phyloP scores from a whole-genome alignment of 495 filamentous ascomycete species.

The Talaromyces ruber region DNA sequence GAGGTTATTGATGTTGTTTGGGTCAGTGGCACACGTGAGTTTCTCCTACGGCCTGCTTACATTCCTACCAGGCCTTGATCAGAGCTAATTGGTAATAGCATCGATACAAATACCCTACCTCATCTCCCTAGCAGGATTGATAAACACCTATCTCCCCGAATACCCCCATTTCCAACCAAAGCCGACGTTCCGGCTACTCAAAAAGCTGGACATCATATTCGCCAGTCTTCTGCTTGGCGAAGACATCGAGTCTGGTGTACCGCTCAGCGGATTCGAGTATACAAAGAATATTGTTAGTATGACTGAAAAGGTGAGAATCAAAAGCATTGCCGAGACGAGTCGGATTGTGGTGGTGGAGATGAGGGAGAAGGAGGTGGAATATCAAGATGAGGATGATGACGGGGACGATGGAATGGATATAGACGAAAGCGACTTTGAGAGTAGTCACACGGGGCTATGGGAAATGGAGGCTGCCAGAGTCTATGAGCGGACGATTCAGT shows the following conservation, averaged over 20 bases:
- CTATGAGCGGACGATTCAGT: constrained; percentile 69
- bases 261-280: constrained; percentile 56
- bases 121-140: constrained; percentile 62
- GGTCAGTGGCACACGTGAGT: constrained; percentile 73
- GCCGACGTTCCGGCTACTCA: constrained; percentile 56
- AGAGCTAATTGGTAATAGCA: constrained; percentile 37
- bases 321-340: constrained; percentile 63
- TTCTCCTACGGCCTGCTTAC: constrained; percentile 2
- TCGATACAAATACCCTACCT: constrained; percentile 77
- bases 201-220: constrained; percentile 74
- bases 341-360: constrained; percentile 55
- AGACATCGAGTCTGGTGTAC: constrained; percentile 54
- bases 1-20: constrained; percentile 68
- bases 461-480: constrained; percentile 32
- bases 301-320: constrained; percentile 74
- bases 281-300: constrained; percentile 42
- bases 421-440: constrained; percentile 18
- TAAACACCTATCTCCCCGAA: constrained; percentile 53
- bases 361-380: constrained; percentile 23
- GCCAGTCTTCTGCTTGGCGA: constrained; percentile 58
- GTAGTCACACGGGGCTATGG: not conserved
- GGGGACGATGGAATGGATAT: constrained; percentile 29
- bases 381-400: constrained; percentile 24
- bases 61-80: constrained; percentile 1
- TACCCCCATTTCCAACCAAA: constrained; percentile 55